A percentile compares a stretch with the other conserved stretches of the same genome.
These are phyloP conservation scores for Arthrobotrys musiformis DNA, from an alignment of 2,329 filamentous ascomycete species.

Conservation along the genomic window DNA sequence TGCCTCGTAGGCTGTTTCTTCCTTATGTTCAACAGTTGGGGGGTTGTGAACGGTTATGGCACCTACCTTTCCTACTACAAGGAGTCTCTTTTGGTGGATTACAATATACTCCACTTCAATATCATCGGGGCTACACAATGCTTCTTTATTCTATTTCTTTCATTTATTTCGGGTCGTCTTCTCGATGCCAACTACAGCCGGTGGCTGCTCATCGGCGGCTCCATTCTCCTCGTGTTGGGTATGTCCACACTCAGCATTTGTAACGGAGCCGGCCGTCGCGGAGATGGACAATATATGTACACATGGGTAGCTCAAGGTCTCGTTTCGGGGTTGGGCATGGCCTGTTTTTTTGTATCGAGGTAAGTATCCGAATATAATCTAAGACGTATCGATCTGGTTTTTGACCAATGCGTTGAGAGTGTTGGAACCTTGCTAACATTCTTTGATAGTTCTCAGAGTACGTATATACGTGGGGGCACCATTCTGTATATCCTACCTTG, in stretches of 20 bases:
- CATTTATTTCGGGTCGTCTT: conserved; percentile 41
- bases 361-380: neutral
- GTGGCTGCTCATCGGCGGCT: conserved; percentile 32
- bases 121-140: conserved; percentile 49
- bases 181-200: conserved; percentile 52
- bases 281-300: conserved; percentile 25
- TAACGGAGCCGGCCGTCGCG: conserved; percentile 10
- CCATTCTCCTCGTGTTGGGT: conserved; percentile 26
- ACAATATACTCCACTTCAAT: conserved; percentile 43
- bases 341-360: conserved; percentile 52
- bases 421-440: conserved; percentile 30
- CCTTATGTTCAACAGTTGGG: conserved; percentile 55
- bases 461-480: conserved; percentile 8
- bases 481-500: neutral
- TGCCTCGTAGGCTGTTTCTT: conserved; percentile 51
- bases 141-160: conserved; percentile 53
- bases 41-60: conserved; percentile 52
- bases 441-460: conserved; percentile 42
- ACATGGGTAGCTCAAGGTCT: conserved; percentile 43
- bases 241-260: conserved; percentile 40
- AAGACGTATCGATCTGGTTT: neutral
- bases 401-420: conserved; percentile 31
- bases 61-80: conserved; percentile 49
- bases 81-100: conserved; percentile 22
- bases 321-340: conserved; percentile 43